Base-by-base conservation (phyloP, 805 yeast genomes). In the Kodamaea neixiangensis region DNA sequence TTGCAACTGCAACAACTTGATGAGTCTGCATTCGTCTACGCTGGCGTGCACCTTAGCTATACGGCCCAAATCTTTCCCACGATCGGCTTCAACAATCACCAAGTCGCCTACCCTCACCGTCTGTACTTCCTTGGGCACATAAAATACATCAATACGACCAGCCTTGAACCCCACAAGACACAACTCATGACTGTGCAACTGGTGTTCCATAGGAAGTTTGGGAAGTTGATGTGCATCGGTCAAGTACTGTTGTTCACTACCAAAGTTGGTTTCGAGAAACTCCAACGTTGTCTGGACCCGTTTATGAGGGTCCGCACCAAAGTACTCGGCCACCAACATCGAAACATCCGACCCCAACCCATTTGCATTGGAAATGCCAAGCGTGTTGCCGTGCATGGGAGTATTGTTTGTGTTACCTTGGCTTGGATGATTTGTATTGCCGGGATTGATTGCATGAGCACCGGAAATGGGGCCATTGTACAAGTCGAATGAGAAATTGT, bases 71-170 rank as follows among this genome's bases (percentile, higher is more conserved):
- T 88, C 96, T 34, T 82, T 70, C 34, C 96, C 96, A 31, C 96
- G 73, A 61, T 88, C 96, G 1, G 94, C 96, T 61, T 88, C 93
- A 14, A 87, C 96, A 60, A 87, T 81, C 13, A 89, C 93, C 60
- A 86, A 74, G 61, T 86, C 91, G 18, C 87, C 87, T 4, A 73
- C 66, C 46, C 72, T 68, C 40, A 83, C 65, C 18, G 66, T 63
- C 9, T 47, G 46, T 5, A 44, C 20, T 38, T 55, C 55, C 18
- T 53, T 46, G 1, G 89, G 83, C 17, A 85, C 67, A 61, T 81
- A 82, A 60, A 87, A 89, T 7, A 89, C 89, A 66, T 90, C 97
- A 49, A 85, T 69, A 40, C 97, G 75, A 7, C 90, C 89, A 22
- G 86, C 82, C 65, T 91, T 90, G 71, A 90, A 90, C 49, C 85